Evolutionary conservation across 1,284 basidiomycete species (phyloP), one percentile per base, ranked within the genome.

Genomic region (Ganoderma boninense): DNA sequence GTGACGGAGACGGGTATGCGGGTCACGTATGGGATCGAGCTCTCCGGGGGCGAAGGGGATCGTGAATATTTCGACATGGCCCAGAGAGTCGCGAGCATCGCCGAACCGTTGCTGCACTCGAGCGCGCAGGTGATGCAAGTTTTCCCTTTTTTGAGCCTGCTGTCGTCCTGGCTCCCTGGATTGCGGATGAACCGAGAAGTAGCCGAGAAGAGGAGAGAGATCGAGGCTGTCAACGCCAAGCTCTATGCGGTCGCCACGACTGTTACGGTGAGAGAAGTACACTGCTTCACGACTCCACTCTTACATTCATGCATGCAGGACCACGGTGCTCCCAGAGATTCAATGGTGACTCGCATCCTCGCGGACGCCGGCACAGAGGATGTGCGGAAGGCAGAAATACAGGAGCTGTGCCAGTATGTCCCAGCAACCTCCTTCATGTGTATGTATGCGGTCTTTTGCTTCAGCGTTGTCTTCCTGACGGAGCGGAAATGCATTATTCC

Each of bases 61-160:
- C 57, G 57, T 8, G 57, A 59, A 20, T 59, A 59, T 35, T 59
- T 35, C 16, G 18, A 59, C 11, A 59, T 59, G 57, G 57, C 35
- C 32, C 29, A 59, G 32, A 35, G 57, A 23, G 57, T 40, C 5
- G 35, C 32, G 35, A n/a, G 18, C 18, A 59, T 59, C 20, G 57
- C 35, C 32, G 57, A 59, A 40, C 57, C 57, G 0, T n/a, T 59
- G 57, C 35, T 59, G 18, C 57, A 38, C n/a, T 8, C 57, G 7
- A 40, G 57, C 13, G 57, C 35, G n/a, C 35, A 59, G 20, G 35
- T 59, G 32, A 23, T 59, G 32, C 32, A 59, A 35, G 57, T 32
- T 2, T 59, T 59, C 18, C 57, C 57, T 1, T 38, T n/a, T 13
- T 14, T 59, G 57, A 29, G 16, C 35, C 57, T 4, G 14, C 57